Base-by-base conservation (phyloP, 2,329 filamentous ascomycete species). In the Dothiorella sarmentorum region DNA sequence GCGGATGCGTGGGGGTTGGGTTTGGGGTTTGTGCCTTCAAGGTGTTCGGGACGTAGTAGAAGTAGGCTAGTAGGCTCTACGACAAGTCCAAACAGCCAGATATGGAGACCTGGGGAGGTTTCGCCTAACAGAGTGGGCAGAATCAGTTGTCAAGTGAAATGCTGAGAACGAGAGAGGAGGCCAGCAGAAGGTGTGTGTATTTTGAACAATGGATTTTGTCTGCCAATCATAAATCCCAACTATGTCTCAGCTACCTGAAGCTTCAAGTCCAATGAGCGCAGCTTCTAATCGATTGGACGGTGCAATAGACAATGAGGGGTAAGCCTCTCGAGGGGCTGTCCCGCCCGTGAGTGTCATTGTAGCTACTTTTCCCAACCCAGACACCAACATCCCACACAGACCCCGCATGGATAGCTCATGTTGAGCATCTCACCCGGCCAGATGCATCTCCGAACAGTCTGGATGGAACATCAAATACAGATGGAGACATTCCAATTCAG, bases 31-130 rank as follows among this genome's bases (percentile, higher is more conserved):
- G 20, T 63, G 68, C 68, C 38, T 68, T 70, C 62, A 71, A 38
- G 7, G 59, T 61, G 61, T 70, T 71, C 4, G 69, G 69, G 15
- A 70, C 67, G 5, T 67, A 60, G 35, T 67, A 63, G 51, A 70
- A 67, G 60, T 70, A 70, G 2, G 62, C 58, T 1, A 66, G 63
- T 1, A 67, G 66, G 65, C 10, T 63, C 56, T 9, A 60, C 56
- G 2, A 64, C 15, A 4, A 67, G 7, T 7, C 45, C 45, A 9
- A 31, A 29, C 4, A 51, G 31, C 45, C 45, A 51, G 45, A 22
- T 20, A 2, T 37, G 27, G 10, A 37, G 5, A 3, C 29, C 18
- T 1, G 29, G 18, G 2, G 20, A 18, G 1, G 17, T 22, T 4
- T 33, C 45, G 17, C 20, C 29, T 2, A 37, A 20, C 18, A 37